These are phyloP conservation scores for Kwoniella europaea DNA, from an alignment of 768 basidiomycete genomes.

Conservation along the genomic window DNA sequence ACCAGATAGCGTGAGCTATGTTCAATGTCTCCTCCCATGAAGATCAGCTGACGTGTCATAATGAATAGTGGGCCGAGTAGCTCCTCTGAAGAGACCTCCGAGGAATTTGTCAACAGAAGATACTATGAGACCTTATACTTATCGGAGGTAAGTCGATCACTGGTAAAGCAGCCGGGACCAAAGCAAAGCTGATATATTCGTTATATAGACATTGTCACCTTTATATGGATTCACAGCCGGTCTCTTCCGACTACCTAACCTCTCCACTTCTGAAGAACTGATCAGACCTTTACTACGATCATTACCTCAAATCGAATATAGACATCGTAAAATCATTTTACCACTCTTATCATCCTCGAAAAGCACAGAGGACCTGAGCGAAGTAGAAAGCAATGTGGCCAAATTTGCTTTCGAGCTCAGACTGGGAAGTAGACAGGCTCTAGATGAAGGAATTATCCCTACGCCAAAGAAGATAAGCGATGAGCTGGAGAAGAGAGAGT, in stretches of 20 bases:
- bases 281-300: constrained; percentile 26
- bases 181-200: no score
- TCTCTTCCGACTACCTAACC: constrained; percentile 6
- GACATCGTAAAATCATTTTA: constrained; percentile 35
- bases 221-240: constrained; percentile 29
- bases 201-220: constrained; percentile 26
- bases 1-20: constrained; percentile 19
- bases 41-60: no score
- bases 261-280: neutral
- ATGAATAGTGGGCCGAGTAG: neutral
- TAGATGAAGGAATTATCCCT: constrained; percentile 25
- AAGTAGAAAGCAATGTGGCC: constrained; percentile 8
- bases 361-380: neutral
- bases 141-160: constrained; percentile 30
- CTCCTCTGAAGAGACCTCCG: neutral
- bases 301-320: constrained; percentile 37
- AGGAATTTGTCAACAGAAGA: constrained; percentile 16
- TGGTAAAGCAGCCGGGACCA: neutral
- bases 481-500: constrained; percentile 54
- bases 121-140: constrained; percentile 42
- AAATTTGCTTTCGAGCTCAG: constrained; percentile 29
- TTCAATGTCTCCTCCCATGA: no score
- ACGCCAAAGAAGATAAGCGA: constrained; percentile 37
- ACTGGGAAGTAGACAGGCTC: constrained; percentile 24
- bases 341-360: constrained; percentile 21